phyloP scores from a whole-genome alignment of 78 protist species.

The Guillardia theta region DNA sequence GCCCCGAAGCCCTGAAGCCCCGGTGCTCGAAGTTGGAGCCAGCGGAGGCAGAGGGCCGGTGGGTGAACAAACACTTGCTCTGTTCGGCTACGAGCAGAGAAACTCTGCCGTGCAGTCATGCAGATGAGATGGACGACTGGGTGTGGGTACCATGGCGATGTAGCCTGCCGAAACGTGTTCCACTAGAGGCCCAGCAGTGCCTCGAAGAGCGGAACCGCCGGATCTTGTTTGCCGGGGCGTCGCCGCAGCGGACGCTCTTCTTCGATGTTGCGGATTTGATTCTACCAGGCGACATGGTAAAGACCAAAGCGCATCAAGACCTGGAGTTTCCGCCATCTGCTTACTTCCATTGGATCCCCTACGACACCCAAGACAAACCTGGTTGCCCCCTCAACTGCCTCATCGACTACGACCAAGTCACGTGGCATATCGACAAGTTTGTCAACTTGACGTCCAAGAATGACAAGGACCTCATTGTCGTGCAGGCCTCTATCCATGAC shows the following conservation, averaged over 20 bases:
- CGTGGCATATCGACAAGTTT: not conserved
- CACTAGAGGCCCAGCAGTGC: not conserved
- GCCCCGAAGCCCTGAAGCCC: not conserved
- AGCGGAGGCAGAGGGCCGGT: not conserved
- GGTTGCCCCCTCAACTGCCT: conserved; percentile 11
- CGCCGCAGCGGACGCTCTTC: not conserved
- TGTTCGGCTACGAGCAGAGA: no score
- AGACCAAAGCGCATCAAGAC: not conserved
- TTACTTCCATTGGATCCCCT: not conserved
- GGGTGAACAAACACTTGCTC: no score
- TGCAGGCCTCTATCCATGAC: not conserved
- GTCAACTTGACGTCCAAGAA: not conserved
- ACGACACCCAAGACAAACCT: not conserved
- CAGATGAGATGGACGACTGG: not conserved
- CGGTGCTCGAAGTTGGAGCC: not conserved
- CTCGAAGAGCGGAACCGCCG: not conserved
- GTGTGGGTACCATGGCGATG: not conserved
- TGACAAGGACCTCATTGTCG: not conserved
- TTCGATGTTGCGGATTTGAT: not conserved
- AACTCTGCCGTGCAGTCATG: not conserved
- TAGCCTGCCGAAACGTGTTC: not conserved
- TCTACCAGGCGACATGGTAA: not conserved
- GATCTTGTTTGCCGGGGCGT: not conserved
- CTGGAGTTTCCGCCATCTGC: not conserved
- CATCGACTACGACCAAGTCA: not conserved